phyloP scores from a whole-genome alignment of 495 filamentous ascomycete genomes.

The Aspergillus avenaceus region DNA sequence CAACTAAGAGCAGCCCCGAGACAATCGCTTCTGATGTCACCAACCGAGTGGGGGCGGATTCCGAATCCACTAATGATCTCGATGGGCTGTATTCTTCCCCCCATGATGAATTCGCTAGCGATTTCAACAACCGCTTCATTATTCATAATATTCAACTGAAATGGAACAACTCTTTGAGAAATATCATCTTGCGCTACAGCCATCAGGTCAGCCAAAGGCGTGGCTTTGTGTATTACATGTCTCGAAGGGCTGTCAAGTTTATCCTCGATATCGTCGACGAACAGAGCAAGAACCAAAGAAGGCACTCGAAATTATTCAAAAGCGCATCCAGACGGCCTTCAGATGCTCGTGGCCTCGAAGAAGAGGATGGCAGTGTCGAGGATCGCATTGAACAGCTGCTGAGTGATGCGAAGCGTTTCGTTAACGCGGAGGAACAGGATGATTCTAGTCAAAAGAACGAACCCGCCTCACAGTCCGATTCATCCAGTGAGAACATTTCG shows the following conservation, averaged over 20 bases:
- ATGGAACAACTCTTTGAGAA: conserved; percentile 94
- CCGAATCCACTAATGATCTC: conserved; percentile 37
- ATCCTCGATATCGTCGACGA: conserved; percentile 96
- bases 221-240: conserved; percentile 97
- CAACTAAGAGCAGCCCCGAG: conserved; percentile 22
- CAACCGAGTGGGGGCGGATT: conserved; percentile 42
- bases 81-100: conserved; percentile 39
- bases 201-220: conserved; percentile 95
- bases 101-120: conserved; percentile 67
- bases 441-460: conserved; percentile 25
- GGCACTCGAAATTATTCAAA: conserved; percentile 30
- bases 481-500: conserved; percentile 70
- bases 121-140: conserved; percentile 98
- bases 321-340: conserved; percentile 19
- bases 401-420: conserved; percentile 77
- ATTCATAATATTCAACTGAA: conserved; percentile 96
- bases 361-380: conserved; percentile 64
- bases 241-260: conserved; percentile 92
- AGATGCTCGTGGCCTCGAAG: conserved; percentile 34
- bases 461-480: conserved; percentile 37
- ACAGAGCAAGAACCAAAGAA: conserved; percentile 65
- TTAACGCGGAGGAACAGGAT: conserved; percentile 63
- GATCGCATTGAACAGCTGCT: conserved; percentile 85
- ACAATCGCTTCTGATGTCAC: conserved; percentile 45
- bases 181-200: conserved; percentile 94